phyloP scores from a whole-genome alignment of 129 eudicot species.

The Helianthus tuberosus region DNA sequence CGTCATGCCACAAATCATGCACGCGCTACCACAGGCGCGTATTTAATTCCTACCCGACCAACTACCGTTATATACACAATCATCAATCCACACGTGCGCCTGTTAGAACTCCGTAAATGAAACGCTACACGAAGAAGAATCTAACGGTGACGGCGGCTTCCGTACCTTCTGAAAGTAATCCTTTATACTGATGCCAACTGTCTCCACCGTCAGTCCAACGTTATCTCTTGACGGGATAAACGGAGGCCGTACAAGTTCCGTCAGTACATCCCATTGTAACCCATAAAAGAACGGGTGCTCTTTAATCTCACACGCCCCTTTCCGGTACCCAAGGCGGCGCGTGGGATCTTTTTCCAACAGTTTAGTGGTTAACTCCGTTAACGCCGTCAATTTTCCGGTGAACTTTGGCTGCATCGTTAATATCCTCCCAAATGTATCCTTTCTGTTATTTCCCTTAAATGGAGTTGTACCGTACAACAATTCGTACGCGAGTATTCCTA shows the following conservation, averaged over 20 bases:
- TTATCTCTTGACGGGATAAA: slow-evolving; percentile 61
- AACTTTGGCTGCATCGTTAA: slow-evolving; percentile 60
- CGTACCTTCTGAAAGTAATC: slow-evolving; percentile 62
- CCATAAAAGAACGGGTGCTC: slow-evolving; percentile 72
- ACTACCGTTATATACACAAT: neutral
- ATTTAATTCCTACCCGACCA: neutral
- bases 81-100: slow-evolving; percentile 28
- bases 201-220: slow-evolving; percentile 29
- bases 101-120: slow-evolving; percentile 73
- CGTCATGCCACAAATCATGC: too few relatives aligned
- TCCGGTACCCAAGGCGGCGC: slow-evolving; percentile 68
- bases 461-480: slow-evolving; percentile 91
- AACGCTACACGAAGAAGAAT: slow-evolving; percentile 59
- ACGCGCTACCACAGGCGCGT: too few relatives aligned
- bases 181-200: slow-evolving; percentile 38
- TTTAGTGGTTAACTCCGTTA: slow-evolving; percentile 62
- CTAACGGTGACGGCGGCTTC: slow-evolving; percentile 55
- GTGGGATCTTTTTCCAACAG: slow-evolving; percentile 72
- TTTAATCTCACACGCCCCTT: slow-evolving; percentile 77
- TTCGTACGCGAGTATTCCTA: slow-evolving; percentile 77
- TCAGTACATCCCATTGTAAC: slow-evolving; percentile 68
- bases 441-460: slow-evolving; percentile 67
- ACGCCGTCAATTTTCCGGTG: slow-evolving; percentile 51
- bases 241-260: slow-evolving; percentile 83
- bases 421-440: slow-evolving; percentile 67